Evolutionary conservation across 2,329 filamentous ascomycete genomes (phyloP).

Genomic region (Paecilomyces formosus): DNA sequence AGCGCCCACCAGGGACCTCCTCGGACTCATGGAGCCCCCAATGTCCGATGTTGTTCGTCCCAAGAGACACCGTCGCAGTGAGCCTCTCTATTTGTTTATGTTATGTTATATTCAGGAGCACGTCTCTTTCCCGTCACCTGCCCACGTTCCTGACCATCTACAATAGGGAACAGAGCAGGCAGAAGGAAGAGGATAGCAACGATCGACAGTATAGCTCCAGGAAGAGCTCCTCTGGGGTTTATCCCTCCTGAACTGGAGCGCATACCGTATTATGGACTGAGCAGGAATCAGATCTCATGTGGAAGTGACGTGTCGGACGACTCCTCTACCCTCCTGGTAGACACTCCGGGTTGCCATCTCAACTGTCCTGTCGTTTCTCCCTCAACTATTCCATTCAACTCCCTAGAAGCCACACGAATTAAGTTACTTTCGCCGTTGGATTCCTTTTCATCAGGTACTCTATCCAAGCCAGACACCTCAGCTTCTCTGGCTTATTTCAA

Average conservation of each 20-base stretch:
- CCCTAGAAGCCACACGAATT: background rate
- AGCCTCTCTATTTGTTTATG: background rate
- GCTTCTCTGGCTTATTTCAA: background rate
- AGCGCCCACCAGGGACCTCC: background rate
- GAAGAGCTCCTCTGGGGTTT: conserved; percentile 9
- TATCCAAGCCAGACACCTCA: background rate
- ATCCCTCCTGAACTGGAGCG: background rate
- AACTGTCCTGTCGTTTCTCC: background rate
- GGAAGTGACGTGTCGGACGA: conserved; percentile 2
- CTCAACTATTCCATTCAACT: background rate
- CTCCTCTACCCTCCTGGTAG: background rate
- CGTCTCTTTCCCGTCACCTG: background rate
- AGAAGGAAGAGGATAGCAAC: conserved; percentile 6
- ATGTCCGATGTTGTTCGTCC: conserved; percentile 7
- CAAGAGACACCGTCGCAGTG: conserved; percentile 6
- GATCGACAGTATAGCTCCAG: conserved; percentile 9
- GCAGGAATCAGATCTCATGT: background rate
- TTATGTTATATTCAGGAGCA: background rate
- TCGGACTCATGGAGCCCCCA: background rate
- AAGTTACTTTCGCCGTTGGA: background rate
- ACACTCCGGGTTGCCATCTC: background rate
- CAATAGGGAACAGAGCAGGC: conserved; percentile 6
- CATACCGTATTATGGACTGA: background rate
- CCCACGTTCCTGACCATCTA: background rate
- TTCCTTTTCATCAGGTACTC: background rate